phyloP scores from a whole-genome alignment of 2,329 filamentous ascomycete genomes.

The Endothia cerciana region DNA sequence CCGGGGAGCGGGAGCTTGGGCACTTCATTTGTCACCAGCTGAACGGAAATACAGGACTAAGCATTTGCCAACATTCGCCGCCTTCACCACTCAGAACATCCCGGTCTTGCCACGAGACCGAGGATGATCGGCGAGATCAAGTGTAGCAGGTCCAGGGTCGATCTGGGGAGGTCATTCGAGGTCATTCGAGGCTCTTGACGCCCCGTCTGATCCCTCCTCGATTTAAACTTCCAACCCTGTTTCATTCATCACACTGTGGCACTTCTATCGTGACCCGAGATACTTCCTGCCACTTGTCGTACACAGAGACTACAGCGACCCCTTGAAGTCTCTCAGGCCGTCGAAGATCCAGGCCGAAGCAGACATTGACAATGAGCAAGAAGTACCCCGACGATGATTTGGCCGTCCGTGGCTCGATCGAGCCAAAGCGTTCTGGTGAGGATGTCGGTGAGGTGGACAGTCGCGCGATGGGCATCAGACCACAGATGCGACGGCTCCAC shows the following conservation, averaged over 20 bases:
- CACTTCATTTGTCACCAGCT: background rate
- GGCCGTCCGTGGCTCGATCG: slow-evolving; percentile 7
- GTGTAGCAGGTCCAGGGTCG: background rate
- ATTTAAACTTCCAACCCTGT: background rate
- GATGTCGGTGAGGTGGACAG: slow-evolving; percentile 13
- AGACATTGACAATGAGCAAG: background rate
- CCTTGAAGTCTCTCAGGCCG: background rate
- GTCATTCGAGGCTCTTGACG: background rate
- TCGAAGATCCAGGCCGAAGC: background rate
- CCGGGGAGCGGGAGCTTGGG: background rate
- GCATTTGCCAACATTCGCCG: no score
- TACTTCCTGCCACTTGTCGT: no score
- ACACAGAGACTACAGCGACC: background rate
- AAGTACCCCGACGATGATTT: background rate
- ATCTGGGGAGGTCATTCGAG: background rate
- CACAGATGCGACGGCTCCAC: slow-evolving; percentile 25
- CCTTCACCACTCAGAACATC: background rate
- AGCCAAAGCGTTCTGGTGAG: slow-evolving; percentile 9
- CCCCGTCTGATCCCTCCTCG: background rate
- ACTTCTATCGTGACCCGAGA: background rate
- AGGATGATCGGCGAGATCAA: background rate
- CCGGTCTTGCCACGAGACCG: background rate
- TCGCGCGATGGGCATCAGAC: slow-evolving; percentile 14
- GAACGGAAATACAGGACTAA: background rate
- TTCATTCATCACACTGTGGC: background rate